Base-by-base conservation (phyloP, 179 eudicot genomes). In the Corrigiola litoralis region DNA sequence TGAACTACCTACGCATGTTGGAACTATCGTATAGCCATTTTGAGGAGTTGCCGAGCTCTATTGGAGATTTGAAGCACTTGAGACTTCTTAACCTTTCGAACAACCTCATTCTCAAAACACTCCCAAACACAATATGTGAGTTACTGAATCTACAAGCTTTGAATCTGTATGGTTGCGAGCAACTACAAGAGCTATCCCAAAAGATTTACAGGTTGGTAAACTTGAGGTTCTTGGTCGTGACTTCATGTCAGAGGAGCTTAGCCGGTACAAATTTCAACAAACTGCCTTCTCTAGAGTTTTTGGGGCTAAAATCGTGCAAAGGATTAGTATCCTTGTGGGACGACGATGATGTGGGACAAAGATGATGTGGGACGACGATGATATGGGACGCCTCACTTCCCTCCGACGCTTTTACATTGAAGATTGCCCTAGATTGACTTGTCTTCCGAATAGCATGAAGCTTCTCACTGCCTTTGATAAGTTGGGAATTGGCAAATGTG, bases 81-180 rank as follows among this genome's bases (percentile, higher is more conserved):
- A 75, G 84, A 29, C 73, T 61, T 36, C 81, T 82, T 12, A 38
- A 65, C 49, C 55, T 82, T 28, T 58, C 65, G 8, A 2, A 61
- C 49, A 75, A 72, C 6, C 28, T 44, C 10, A 40, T 84, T 62
- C n/a, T n/a, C n/a, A 79, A 65, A 63, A 20, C 63, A 25, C 77
- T 83, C 58, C 87, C 87, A 0, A 48, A 56, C 2, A 72, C 84
- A 27, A 25, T 78, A 5, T 66, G 81, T 69, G 74, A 78, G 59
- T 71, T 84, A 3, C 31, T 79, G 11, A 82, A 82, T 48, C 55
- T 84, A 57, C 79, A 82, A 61, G 71, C 74, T 1, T 42, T 84
- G 25, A 36, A 61, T 58, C 69, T 82, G 27, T n/a, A 45, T 2
- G 58, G 53, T 36, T 84, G 86, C 53, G 67, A 58, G 24, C 65